phyloP scores from a whole-genome alignment of 495 filamentous ascomycete genomes.

The Hypomontagnella submonticulosa region DNA sequence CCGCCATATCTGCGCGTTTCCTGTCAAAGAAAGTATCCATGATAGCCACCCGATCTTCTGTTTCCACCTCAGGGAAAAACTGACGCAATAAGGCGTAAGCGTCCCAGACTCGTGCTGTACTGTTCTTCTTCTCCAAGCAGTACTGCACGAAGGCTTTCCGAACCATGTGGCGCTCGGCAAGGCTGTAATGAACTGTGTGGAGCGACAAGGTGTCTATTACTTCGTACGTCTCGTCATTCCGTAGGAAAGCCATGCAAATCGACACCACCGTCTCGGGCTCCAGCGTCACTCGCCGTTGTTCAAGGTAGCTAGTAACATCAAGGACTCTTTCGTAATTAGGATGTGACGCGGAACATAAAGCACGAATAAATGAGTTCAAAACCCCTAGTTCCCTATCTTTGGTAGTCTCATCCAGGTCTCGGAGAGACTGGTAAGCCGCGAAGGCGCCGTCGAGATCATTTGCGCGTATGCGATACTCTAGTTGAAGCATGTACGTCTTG shows the following conservation, averaged over 20 bases:
- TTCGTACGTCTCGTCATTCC: slow-evolving; percentile 76
- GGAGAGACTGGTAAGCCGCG: slow-evolving; percentile 69
- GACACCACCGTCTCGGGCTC: slow-evolving; percentile 76
- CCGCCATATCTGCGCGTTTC: slow-evolving; percentile 80
- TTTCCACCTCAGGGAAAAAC: slow-evolving; percentile 79
- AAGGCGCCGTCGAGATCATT: slow-evolving; percentile 75
- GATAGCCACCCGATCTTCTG: slow-evolving; percentile 69
- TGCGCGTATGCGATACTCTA: slow-evolving; percentile 77
- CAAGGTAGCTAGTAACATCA: slow-evolving; percentile 77
- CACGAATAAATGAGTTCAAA: slow-evolving; percentile 80
- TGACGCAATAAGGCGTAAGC: slow-evolving; percentile 79
- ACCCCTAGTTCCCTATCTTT: slow-evolving; percentile 68
- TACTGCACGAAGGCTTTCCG: slow-evolving; percentile 72
- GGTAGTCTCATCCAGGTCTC: slow-evolving; percentile 59
- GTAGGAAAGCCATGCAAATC: slow-evolving; percentile 75
- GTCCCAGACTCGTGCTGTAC: slow-evolving; percentile 77
- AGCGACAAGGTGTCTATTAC: slow-evolving; percentile 80
- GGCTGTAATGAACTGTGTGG: slow-evolving; percentile 70
- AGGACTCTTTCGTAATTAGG: slow-evolving; percentile 73
- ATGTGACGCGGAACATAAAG: slow-evolving; percentile 67
- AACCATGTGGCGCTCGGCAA: slow-evolving; percentile 70
- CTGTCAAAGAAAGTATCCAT: slow-evolving; percentile 88
- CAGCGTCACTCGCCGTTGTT: slow-evolving; percentile 73
- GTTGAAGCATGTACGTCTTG: slow-evolving; percentile 75
- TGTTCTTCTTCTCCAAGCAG: slow-evolving; percentile 69